Base-by-base conservation (phyloP, 805 yeast genomes). In the Ogataea henricii region DNA sequence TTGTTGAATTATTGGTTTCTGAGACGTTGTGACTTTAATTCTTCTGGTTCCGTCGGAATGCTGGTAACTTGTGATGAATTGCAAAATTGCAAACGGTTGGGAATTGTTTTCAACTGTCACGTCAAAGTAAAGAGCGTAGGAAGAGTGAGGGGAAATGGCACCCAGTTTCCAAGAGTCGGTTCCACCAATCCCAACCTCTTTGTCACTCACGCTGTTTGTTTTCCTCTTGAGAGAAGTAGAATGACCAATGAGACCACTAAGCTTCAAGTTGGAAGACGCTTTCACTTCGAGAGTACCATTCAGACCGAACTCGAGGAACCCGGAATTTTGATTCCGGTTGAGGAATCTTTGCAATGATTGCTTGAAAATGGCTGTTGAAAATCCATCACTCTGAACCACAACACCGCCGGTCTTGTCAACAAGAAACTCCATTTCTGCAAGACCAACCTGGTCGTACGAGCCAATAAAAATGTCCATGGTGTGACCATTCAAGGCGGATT, bases 371-470 rank as follows among this genome's bases (percentile, higher is more conserved):
- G 88, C 78, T 0, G 88, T 83, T 27, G 78, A 74, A 59, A 83
- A 83, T 3, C 84, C 78, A 66, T 83, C 89, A 47, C 83, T 72
- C 69, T 82, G 74, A 2, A 83, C 80, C 21, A 82, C 73, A 3
- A 70, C 68, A 43, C 89, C 89, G 22, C 89, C 89, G 9, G 87
- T 82, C 48, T 71, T 71, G 56, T 74, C 72, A 43, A 80, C 69
- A 9, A 83, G 64, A 13, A 74, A 69, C 49, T 79, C 83, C 89
- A 83, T 84, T 60, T 83, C 89, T 52, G 68, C 77, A 26, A 83
- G 67, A 0, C 89, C 89, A 37, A 82, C 74, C 63, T 83, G 89
- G 62, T 83, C 89, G 60, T 83, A 83, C 10, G 84, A 74, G 13
- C 89, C 89, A 48, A 81, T 75, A 53, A 82, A 82, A 17, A 82